These are phyloP conservation scores for Trypethelium eluteriae DNA, from an alignment of 495 filamentous ascomycete genomes.

Conservation along the genomic window DNA sequence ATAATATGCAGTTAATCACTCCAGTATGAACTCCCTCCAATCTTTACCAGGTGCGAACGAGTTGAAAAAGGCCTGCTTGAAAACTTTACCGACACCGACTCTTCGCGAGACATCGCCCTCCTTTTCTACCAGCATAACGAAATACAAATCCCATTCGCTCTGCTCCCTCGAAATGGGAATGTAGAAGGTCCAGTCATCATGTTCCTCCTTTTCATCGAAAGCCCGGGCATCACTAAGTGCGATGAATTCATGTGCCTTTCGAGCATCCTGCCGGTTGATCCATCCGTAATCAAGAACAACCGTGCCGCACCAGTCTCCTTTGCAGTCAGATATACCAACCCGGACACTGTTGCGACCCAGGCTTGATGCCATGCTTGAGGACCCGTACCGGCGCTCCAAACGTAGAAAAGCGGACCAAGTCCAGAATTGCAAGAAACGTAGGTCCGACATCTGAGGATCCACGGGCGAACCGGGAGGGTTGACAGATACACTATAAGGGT, in stretches of 20 bases:
- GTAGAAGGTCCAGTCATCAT: conserved; percentile 32
- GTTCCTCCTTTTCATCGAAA: conserved; percentile 27
- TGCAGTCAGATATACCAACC: conserved; percentile 22
- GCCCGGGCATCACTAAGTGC: conserved; percentile 36
- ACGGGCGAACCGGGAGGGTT: neutral
- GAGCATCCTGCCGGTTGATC: conserved; percentile 13
- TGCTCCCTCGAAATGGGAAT: conserved; percentile 26
- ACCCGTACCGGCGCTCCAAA: neutral
- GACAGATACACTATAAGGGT: conserved; percentile 16
- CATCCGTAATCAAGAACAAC: conserved; percentile 23
- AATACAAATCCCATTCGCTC: conserved; percentile 28
- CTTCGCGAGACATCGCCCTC: conserved; percentile 20
- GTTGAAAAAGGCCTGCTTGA: conserved; percentile 24
- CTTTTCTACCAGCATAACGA: conserved; percentile 26
- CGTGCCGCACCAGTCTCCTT: conserved; percentile 27
- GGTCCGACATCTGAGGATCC: conserved; percentile 16
- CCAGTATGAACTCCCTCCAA: neutral
- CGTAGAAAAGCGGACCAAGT: conserved; percentile 28
- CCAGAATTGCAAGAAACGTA: conserved; percentile 28
- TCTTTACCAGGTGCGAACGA: neutral
- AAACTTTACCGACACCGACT: conserved; percentile 29
- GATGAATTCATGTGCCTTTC: conserved; percentile 24
- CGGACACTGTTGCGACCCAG: conserved; percentile 10
- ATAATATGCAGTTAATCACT: neutral
- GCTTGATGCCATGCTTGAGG: neutral